Evolutionary conservation across 106 monocot species (phyloP).

Genomic region (Acorus calamus): DNA sequence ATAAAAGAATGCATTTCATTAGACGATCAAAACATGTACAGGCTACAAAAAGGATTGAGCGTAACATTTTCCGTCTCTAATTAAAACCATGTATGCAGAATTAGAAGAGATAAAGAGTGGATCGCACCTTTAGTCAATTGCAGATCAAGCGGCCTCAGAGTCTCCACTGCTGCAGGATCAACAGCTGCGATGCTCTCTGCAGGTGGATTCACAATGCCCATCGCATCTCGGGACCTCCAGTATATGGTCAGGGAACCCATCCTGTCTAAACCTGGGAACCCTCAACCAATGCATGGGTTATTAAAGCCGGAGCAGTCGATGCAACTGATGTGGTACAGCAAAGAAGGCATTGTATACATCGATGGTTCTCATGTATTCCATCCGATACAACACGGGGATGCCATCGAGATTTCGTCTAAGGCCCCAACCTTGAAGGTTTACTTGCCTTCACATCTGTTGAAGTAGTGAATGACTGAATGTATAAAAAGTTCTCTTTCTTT

Average conservation of each 20-base stretch:
- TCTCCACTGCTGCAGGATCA: slow-evolving; percentile 83
- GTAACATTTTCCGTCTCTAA: background rate
- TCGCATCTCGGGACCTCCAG: slow-evolving; percentile 56
- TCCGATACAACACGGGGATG: slow-evolving; percentile 63
- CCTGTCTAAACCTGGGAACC: slow-evolving; percentile 19
- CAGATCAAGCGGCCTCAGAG: slow-evolving; percentile 80
- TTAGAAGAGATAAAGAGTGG: slow-evolving; percentile 12
- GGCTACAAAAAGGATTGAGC: background rate
- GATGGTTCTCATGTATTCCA: slow-evolving; percentile 77
- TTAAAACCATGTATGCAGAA: slow-evolving; percentile 22
- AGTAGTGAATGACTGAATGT: background rate
- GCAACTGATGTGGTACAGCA: slow-evolving; percentile 45
- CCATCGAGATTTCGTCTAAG: slow-evolving; percentile 43
- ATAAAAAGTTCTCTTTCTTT: too few relatives aligned
- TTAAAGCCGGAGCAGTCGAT: slow-evolving; percentile 39
- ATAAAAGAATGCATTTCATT: too few relatives aligned
- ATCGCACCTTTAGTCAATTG: slow-evolving; percentile 40
- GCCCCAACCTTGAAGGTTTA: slow-evolving; percentile 71
- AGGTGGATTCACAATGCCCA: slow-evolving; percentile 73
- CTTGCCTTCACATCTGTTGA: slow-evolving; percentile 40
- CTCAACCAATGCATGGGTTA: slow-evolving; percentile 55
- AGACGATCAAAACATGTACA: too few relatives aligned
- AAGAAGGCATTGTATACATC: slow-evolving; percentile 65
- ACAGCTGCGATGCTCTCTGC: slow-evolving; percentile 96
- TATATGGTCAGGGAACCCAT: slow-evolving; percentile 95